Conservation (phyloP, 2,329 filamentous ascomycete species). For the Nectriaceae sp. region DNA sequence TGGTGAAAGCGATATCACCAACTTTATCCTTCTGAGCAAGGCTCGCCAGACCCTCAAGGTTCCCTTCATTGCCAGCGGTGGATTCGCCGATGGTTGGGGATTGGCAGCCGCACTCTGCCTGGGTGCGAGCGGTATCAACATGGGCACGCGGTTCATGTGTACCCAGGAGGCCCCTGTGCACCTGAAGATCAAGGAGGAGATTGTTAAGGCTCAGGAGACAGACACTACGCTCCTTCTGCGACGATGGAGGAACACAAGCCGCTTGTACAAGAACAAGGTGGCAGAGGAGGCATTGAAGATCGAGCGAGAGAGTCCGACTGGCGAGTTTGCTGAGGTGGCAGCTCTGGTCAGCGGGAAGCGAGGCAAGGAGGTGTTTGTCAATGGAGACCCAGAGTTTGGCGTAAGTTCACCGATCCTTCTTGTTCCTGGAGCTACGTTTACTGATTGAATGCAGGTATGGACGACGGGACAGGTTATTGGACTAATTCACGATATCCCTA, state of each 20-base stretch:
- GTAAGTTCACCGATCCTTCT: constrained; percentile 53
- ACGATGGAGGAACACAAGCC: constrained; percentile 89
- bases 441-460: constrained; percentile 70
- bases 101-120: constrained; percentile 87
- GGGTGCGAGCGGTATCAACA: constrained; percentile 93
- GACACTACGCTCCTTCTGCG: constrained; percentile 88
- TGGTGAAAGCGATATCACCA: constrained; percentile 84
- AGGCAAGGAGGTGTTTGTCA: constrained; percentile 87
- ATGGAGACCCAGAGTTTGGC: constrained; percentile 87
- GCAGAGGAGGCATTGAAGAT: constrained; percentile 77
- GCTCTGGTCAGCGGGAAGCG: constrained; percentile 87
- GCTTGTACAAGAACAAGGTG: constrained; percentile 90
- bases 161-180: constrained; percentile 93
- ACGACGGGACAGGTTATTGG: constrained; percentile 96
- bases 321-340: constrained; percentile 87
- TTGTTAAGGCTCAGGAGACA: constrained; percentile 84
- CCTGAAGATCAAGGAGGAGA: constrained; percentile 88
- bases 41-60: constrained; percentile 82
- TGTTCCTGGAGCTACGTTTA: constrained; percentile 10
- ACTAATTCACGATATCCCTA: constrained; percentile 80
- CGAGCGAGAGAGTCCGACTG: constrained; percentile 78
- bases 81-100: constrained; percentile 92
- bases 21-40: constrained; percentile 83
- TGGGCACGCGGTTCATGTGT: constrained; percentile 98
- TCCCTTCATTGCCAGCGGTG: constrained; percentile 94